Evolutionary conservation across 495 filamentous ascomycete species (phyloP), one percentile per base, ranked within the genome.

Genomic region (Tirmania nivea): DNA sequence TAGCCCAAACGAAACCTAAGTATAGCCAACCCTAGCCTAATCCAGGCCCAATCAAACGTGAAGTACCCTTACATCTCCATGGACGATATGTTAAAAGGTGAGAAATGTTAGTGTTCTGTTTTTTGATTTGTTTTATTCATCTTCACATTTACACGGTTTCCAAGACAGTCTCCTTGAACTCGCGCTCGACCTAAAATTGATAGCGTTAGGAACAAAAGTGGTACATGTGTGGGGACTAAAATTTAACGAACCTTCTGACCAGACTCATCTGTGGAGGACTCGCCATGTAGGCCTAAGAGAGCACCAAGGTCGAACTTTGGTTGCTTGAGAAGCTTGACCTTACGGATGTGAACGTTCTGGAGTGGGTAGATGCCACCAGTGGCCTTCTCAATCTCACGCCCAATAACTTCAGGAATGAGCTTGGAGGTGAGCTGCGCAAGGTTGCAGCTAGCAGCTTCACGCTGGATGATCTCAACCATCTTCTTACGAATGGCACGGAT

Each of bases 291-390:
- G 70, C 79, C 78, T 66, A 97, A 81, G 55, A 97, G 78, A 60
- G 86, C 81, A 71, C 90, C 90, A 55, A 97, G 85, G 69, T 97
- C 90, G 74, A 97, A 97, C 78, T 96, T 96, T 63, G 90, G 90
- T 53, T 78, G 68, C 79, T 97, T 97, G 53, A 97, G 78, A 49
- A 97, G 84, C 79, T 97, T 97, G 66, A 97, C 88, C 78, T 97
- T 97, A 70, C 90, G 89, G 69, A 97, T 93, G 77, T 97, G 90
- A 61, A 97, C 89, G 70, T 96, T 93, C 75, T 96, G 90, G 64
- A 97, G 81, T 59, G 90, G 90, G 73, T 97, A 97, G 73, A 96
- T 97, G 70, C 90, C 90, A 74, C 94, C 86, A 55, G 87, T 93
- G 52, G 90, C 77, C 79, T 97, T 97, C 79, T 97, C 90, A 63